These are phyloP conservation scores for Thinopyrum elongatum DNA, from an alignment of 176 grass and related monocot genomes.

Conservation along the genomic window DNA sequence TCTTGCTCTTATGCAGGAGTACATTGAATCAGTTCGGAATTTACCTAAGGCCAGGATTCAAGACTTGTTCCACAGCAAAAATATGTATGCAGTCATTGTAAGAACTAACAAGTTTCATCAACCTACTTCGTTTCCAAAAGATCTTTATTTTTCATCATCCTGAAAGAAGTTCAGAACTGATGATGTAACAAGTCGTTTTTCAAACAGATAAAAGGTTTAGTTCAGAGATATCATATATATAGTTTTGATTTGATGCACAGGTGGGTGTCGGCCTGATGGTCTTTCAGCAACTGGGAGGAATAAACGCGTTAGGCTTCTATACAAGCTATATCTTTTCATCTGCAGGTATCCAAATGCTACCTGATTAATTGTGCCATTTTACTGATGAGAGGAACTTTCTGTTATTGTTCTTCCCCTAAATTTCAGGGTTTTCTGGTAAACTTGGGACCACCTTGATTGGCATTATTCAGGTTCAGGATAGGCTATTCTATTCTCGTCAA, in stretches of 20 bases:
- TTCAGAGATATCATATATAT: conserved; percentile 4
- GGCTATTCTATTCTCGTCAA: conserved; percentile 1
- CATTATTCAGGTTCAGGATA: conserved; percentile 47
- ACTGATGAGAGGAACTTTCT: not conserved
- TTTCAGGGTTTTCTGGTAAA: conserved; percentile 64
- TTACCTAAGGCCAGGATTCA: conserved; percentile 53
- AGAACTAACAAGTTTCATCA: conserved; percentile 18
- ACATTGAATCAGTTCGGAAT: conserved; percentile 38
- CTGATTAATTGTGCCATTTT: not conserved
- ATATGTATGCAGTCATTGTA: conserved; percentile 61
- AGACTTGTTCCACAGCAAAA: conserved; percentile 57
- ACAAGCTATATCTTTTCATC: conserved; percentile 53
- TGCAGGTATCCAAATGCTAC: conserved; percentile 35
- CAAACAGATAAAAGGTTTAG: not conserved
- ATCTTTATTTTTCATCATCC: not conserved
- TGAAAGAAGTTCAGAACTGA: conserved; percentile 14
- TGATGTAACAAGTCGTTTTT: conserved; percentile 6
- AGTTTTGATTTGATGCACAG: conserved; percentile 35
- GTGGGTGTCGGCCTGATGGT: conserved; percentile 60
- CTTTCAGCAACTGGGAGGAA: conserved; percentile 64
- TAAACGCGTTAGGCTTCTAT: conserved; percentile 65
- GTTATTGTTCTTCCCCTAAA: conserved; percentile 17
- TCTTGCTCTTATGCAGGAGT: conserved; percentile 38
- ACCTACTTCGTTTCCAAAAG: not conserved
- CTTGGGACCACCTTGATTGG: conserved; percentile 60